Evolutionary conservation across 2,329 filamentous ascomycete species (phyloP).

Genomic region (Hypoxylon rubiginosum): DNA sequence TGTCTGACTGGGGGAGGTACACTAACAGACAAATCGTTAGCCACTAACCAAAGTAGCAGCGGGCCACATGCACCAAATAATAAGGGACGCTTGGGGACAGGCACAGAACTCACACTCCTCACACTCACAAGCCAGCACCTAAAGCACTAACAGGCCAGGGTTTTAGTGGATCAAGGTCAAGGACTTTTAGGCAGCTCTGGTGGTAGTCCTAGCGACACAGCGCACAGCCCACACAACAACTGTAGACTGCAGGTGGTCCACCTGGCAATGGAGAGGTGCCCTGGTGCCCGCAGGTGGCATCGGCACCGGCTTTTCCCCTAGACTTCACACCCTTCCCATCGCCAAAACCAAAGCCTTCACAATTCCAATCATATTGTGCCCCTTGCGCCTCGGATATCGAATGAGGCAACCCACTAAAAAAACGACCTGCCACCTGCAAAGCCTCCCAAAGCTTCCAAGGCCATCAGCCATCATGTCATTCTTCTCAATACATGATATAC

Average conservation of each 20-base stretch:
- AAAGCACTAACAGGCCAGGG: conserved; percentile 30
- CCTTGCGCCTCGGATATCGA: conserved; percentile 37
- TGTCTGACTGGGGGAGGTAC: conserved; percentile 26
- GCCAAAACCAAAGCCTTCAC: neutral
- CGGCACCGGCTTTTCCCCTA: conserved; percentile 23
- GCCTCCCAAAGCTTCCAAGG: neutral
- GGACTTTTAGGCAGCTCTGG: conserved; percentile 27
- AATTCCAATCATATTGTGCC: conserved; percentile 10
- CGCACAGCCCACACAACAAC: too few species aligned
- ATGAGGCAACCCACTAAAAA: conserved; percentile 38
- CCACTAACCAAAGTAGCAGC: neutral
- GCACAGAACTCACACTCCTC: conserved; percentile 10
- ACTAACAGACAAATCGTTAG: conserved; percentile 14
- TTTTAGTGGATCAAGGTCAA: conserved; percentile 39
- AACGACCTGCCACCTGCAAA: neutral
- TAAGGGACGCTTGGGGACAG: conserved; percentile 4
- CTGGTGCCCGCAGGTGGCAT: neutral
- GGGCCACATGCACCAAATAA: neutral
- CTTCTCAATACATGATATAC: neutral
- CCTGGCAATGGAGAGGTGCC: neutral
- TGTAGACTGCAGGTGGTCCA: neutral
- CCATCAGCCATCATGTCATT: neutral
- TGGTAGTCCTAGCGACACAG: conserved; percentile 27
- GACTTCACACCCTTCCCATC: conserved; percentile 20
- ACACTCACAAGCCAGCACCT: conserved; percentile 2